Evolutionary conservation across 768 basidiomycete species (phyloP).

Genomic region (Mycena rebaudengoi): DNA sequence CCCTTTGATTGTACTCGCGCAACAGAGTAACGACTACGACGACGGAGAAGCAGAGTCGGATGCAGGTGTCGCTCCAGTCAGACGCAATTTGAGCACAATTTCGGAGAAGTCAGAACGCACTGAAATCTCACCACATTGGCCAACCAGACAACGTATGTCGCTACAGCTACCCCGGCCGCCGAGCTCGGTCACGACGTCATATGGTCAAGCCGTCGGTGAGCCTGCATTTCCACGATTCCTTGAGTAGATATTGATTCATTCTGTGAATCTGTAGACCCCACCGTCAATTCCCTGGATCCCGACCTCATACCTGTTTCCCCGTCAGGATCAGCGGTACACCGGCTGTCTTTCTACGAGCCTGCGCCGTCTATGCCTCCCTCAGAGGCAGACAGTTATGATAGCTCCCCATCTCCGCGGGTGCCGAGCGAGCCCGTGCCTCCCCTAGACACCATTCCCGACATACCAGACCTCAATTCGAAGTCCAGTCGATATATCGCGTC

Average conservation of each 20-base stretch:
- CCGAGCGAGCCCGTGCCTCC: slow-evolving; percentile 55
- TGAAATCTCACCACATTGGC: slow-evolving; percentile 61
- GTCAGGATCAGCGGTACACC: slow-evolving; percentile 69
- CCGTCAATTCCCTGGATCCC: slow-evolving; percentile 50
- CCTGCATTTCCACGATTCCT: not conserved
- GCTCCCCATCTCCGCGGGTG: slow-evolving; percentile 46
- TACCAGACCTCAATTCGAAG: slow-evolving; percentile 61
- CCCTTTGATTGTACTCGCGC: slow-evolving; percentile 68
- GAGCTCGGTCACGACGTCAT: slow-evolving; percentile 61
- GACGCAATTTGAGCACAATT: slow-evolving; percentile 67
- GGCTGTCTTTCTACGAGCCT: slow-evolving; percentile 65
- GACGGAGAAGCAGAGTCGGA: slow-evolving; percentile 43
- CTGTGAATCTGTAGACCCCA: slow-evolving; percentile 20
- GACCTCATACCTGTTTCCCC: slow-evolving; percentile 72
- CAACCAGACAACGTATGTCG: slow-evolving; percentile 47
- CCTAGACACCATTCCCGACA: slow-evolving; percentile 61
- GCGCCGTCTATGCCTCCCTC: slow-evolving; percentile 62
- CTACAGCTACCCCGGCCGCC: slow-evolving; percentile 51
- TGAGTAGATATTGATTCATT: not conserved
- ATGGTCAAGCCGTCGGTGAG: slow-evolving; percentile 70
- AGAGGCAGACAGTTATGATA: slow-evolving; percentile 45
- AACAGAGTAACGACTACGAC: slow-evolving; percentile 59
- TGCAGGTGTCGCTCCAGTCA: slow-evolving; percentile 39
- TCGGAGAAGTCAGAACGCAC: slow-evolving; percentile 73
- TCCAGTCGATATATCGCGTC: slow-evolving; percentile 42